Evolutionary conservation across 768 basidiomycete species (phyloP).

Genomic region (Baorangia bicolor): DNA sequence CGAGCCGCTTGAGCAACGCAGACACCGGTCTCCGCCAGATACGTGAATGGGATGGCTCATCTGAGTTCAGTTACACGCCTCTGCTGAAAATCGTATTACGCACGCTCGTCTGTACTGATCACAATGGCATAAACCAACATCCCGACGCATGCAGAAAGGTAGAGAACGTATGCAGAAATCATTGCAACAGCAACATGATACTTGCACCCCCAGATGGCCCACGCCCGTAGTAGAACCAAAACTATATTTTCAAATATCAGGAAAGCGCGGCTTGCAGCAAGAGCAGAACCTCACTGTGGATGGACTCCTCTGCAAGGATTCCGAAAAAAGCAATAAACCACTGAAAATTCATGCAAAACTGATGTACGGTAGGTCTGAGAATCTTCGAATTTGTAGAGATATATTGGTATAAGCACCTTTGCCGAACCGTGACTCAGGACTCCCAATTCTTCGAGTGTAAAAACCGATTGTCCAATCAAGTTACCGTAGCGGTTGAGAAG

Average conservation of each 20-base stretch:
- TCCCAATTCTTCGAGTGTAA: constrained; percentile 15
- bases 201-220: constrained; percentile 17
- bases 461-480: constrained; percentile 6
- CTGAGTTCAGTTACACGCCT: neutral
- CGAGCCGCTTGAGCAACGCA: neutral
- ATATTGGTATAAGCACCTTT: neutral
- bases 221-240: constrained; percentile 15
- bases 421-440: constrained; percentile 1
- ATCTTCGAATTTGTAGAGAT: too few relatives aligned
- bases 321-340: neutral
- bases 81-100: neutral
- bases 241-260: neutral
- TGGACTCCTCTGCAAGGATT: constrained; percentile 2
- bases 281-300: constrained; percentile 6
- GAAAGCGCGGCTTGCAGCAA: neutral
- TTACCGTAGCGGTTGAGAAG: constrained; percentile 18
- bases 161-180: constrained; percentile 1
- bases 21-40: neutral
- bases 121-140: neutral
- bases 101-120: neutral
- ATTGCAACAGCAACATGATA: neutral
- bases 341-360: constrained; percentile 11
- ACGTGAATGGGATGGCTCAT: neutral
- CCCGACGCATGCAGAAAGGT: neutral
- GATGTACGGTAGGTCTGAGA: too few relatives aligned